phyloP scores from a whole-genome alignment of 1,284 basidiomycete genomes.

The Kwoniella shivajii region DNA sequence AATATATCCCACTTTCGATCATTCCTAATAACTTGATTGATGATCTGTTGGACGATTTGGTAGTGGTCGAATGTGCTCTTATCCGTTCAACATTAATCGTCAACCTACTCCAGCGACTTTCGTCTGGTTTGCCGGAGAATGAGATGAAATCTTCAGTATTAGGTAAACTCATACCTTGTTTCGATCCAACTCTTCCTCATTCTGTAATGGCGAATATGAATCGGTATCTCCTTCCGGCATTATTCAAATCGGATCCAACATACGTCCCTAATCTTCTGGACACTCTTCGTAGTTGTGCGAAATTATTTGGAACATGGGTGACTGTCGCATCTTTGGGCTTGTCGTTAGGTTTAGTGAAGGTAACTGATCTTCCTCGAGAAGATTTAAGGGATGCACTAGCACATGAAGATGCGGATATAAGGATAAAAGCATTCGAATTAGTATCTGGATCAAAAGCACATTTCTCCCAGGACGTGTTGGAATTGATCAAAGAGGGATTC shows the following conservation, averaged over 20 bases:
- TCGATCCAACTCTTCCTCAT: constrained; percentile 20
- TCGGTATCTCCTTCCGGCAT: constrained; percentile 39
- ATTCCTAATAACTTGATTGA: constrained; percentile 24
- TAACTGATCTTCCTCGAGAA: constrained; percentile 26
- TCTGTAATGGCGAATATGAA: constrained; percentile 21
- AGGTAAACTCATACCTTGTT: constrained; percentile 27
- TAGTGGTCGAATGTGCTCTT: constrained; percentile 23
- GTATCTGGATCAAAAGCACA: constrained; percentile 35
- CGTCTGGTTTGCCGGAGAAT: background rate
- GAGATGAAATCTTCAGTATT: constrained; percentile 21
- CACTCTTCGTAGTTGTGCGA: constrained; percentile 11
- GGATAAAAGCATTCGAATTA: constrained; percentile 42
- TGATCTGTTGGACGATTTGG: constrained; percentile 30
- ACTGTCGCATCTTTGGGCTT: constrained; percentile 43
- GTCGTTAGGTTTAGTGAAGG: constrained; percentile 21
- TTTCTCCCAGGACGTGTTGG: constrained; percentile 21
- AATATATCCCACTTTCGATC: constrained; percentile 19
- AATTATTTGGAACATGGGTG: constrained; percentile 40
- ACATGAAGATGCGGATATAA: constrained; percentile 35
- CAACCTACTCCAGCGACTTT: constrained; percentile 16
- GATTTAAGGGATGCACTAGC: constrained; percentile 32
- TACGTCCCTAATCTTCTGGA: constrained; percentile 21
- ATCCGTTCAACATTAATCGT: constrained; percentile 32
- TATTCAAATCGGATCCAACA: constrained; percentile 26
- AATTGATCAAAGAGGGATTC: constrained; percentile 33